Conservation (phyloP, 2,329 filamentous ascomycete genomes). For the Xylariaceae sp. region DNA sequence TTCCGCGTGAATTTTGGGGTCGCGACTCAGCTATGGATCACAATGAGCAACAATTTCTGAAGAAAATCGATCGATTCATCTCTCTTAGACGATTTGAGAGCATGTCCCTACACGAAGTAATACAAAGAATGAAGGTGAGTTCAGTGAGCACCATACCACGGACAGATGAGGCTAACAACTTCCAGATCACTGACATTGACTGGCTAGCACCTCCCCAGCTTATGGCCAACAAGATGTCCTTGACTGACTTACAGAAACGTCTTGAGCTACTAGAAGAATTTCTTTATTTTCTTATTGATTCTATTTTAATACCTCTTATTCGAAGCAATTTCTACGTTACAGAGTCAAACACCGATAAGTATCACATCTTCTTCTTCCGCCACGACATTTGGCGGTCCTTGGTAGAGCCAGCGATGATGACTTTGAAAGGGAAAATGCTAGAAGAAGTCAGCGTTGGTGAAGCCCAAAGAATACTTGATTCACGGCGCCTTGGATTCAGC, state of each 20-base stretch:
- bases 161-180: slow-evolving; percentile 23
- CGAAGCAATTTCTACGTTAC: slow-evolving; percentile 93
- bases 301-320: slow-evolving; percentile 84
- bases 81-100: slow-evolving; percentile 80
- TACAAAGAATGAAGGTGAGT: slow-evolving; percentile 75
- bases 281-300: slow-evolving; percentile 92
- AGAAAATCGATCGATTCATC: slow-evolving; percentile 79
- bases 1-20: slow-evolving; percentile 82
- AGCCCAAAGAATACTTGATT: slow-evolving; percentile 64
- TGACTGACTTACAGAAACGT: slow-evolving; percentile 77
- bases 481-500: slow-evolving; percentile 75
- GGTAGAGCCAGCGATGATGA: slow-evolving; percentile 72
- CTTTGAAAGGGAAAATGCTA: slow-evolving; percentile 76
- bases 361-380: slow-evolving; percentile 89
- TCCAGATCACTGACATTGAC: slow-evolving; percentile 67
- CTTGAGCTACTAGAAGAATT: slow-evolving; percentile 82
- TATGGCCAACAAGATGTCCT: slow-evolving; percentile 63
- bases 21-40: slow-evolving; percentile 54
- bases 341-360: slow-evolving; percentile 81
- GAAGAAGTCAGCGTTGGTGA: slow-evolving; percentile 71
- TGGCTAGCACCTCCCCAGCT: slow-evolving; percentile 73
- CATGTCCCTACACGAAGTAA: slow-evolving; percentile 78
- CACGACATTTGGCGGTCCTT: slow-evolving; percentile 89
- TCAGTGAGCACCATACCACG: neutral
- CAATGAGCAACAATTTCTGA: slow-evolving; percentile 69